Evolutionary conservation across 2,329 filamentous ascomycete genomes (phyloP).

Genomic region (Boeremia lycopersici): DNA sequence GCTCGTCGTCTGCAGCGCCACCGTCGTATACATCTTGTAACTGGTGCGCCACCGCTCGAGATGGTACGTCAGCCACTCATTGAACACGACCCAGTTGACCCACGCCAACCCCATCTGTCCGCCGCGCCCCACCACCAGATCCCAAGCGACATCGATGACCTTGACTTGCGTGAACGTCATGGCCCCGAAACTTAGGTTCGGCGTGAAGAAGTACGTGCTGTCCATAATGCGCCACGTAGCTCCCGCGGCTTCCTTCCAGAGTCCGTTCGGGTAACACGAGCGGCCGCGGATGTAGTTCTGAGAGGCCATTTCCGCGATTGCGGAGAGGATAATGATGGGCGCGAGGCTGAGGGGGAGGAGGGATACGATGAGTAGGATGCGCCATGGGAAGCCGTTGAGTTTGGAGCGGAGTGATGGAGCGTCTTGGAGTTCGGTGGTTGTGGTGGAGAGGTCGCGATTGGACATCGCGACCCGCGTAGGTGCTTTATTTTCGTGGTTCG

Average conservation of each 20-base stretch:
- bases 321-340: conserved; percentile 35
- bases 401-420: conserved; percentile 14
- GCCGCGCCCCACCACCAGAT: conserved; percentile 46
- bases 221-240: conserved; percentile 46
- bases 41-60: conserved; percentile 43
- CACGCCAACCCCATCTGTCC: conserved; percentile 41
- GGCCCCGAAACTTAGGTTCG: conserved; percentile 38
- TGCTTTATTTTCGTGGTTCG: neutral
- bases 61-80: conserved; percentile 44
- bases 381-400: conserved; percentile 31
- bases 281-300: conserved; percentile 33
- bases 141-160: conserved; percentile 47
- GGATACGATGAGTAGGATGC: conserved; percentile 23
- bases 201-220: conserved; percentile 42
- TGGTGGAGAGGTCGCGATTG: neutral
- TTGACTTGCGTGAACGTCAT: conserved; percentile 47
- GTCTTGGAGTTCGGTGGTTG: neutral
- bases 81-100: conserved; percentile 47
- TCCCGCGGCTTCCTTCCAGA: conserved; percentile 33
- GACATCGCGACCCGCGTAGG: neutral
- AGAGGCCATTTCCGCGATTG: conserved; percentile 36
- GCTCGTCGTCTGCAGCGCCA: conserved; percentile 38
- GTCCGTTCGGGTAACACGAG: conserved; percentile 41
- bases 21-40: conserved; percentile 37
- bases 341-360: conserved; percentile 30